phyloP scores from a whole-genome alignment of 2,329 filamentous ascomycete genomes.

The Colletotrichum trifolii region DNA sequence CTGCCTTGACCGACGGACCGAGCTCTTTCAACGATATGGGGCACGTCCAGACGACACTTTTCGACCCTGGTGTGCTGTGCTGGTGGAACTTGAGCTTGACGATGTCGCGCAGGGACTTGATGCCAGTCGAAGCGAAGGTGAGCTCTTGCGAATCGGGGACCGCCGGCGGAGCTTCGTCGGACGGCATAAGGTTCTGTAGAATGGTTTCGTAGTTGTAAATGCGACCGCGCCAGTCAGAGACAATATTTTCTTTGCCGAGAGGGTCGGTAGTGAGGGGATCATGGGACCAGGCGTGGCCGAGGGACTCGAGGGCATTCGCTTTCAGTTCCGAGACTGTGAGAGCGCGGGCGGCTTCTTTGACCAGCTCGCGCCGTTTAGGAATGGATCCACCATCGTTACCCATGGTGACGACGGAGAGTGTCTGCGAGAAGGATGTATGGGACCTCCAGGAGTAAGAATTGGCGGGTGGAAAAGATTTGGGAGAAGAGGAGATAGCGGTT shows the following conservation, averaged over 20 bases:
- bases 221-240: constrained; percentile 85
- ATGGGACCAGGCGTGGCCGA: constrained; percentile 86
- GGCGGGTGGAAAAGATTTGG: not conserved
- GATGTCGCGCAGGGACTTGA: constrained; percentile 86
- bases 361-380: constrained; percentile 93
- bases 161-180: constrained; percentile 43
- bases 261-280: constrained; percentile 87
- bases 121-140: constrained; percentile 62
- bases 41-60: constrained; percentile 78
- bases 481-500: not conserved
- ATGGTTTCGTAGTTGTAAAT: constrained; percentile 97
- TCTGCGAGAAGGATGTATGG: no score
- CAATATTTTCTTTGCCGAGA: constrained; percentile 76
- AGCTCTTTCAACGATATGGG: constrained; percentile 89
- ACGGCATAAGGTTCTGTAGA: constrained; percentile 69
- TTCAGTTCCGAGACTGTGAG: constrained; percentile 89
- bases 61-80: constrained; percentile 46
- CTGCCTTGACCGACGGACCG: constrained; percentile 80
- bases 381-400: constrained; percentile 98
- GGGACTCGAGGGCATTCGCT: constrained; percentile 85
- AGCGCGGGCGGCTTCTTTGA: constrained; percentile 88
- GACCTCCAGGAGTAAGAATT: not conserved
- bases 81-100: constrained; percentile 83
- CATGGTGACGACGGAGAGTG: constrained; percentile 64
- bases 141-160: constrained; percentile 42